phyloP scores from a whole-genome alignment of 1,139 yeast genomes.

The Pneumocystis oryctolagi region DNA sequence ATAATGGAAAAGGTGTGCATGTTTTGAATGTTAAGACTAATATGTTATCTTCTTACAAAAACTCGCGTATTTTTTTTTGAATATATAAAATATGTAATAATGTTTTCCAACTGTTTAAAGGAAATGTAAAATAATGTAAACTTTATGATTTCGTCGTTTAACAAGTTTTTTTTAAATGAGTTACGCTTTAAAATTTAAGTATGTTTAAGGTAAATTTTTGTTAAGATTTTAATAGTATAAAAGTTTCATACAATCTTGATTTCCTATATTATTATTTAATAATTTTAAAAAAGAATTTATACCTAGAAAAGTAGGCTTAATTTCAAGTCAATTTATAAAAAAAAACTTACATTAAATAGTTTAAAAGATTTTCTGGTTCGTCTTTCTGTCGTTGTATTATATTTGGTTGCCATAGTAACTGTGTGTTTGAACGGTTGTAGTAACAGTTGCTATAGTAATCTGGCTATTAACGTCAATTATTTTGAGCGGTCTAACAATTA shows the following conservation, averaged over 20 bases:
- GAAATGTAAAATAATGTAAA: neutral
- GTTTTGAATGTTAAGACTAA: neutral
- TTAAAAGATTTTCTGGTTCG: neutral
- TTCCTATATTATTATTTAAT: neutral
- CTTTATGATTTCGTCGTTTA: too few species aligned
- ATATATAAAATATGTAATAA: too few species aligned
- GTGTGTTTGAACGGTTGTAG: neutral
- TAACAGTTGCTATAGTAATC: neutral
- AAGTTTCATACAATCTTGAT: slow-evolving; percentile 11
- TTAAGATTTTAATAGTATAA: slow-evolving; percentile 13
- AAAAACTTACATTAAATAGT: too few species aligned
- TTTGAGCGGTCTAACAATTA: neutral
- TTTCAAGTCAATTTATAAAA: neutral
- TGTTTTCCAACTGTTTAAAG: neutral
- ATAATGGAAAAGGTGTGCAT: neutral
- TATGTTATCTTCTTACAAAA: slow-evolving; percentile 6
- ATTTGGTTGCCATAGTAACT: neutral
- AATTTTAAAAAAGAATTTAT: neutral
- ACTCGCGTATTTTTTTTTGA: too few species aligned
- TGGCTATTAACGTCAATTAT: neutral
- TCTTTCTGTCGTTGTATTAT: neutral
- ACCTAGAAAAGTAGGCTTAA: neutral
- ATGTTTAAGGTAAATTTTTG: too few species aligned
- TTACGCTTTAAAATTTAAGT: too few species aligned
- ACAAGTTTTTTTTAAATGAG: too few species aligned